Conservation (phyloP, 1,284 basidiomycete species). For the Ceratobasidium sp. region DNA sequence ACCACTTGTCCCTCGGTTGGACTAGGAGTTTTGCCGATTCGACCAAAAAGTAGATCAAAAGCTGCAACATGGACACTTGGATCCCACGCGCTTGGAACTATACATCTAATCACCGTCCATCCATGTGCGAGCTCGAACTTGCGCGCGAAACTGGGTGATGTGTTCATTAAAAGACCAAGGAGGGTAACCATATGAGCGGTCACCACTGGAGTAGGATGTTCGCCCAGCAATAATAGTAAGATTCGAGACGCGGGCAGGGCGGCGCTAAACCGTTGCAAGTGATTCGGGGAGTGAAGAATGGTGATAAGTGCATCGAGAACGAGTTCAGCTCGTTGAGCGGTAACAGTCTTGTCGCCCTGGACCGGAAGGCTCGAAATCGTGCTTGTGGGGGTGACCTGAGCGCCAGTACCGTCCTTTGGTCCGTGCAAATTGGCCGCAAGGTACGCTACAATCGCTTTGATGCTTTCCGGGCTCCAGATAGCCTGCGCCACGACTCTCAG, state of each 20-base stretch:
- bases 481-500: constrained; percentile 63
- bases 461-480: constrained; percentile 71
- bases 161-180: constrained; percentile 56
- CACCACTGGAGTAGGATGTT: constrained; percentile 65
- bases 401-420: constrained; percentile 53
- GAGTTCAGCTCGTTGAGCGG: constrained; percentile 64
- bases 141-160: constrained; percentile 46
- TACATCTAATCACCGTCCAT: constrained; percentile 70
- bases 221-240: constrained; percentile 72
- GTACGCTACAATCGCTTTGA: constrained; percentile 87
- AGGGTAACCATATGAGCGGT: constrained; percentile 66
- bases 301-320: constrained; percentile 66
- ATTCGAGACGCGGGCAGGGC: constrained; percentile 76
- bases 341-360: constrained; percentile 42
- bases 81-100: constrained; percentile 73
- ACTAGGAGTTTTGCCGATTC: constrained; percentile 43
- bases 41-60: constrained; percentile 69
- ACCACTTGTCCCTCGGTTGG: constrained; percentile 49
- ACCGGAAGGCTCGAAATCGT: constrained; percentile 16
- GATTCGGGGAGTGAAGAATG: constrained; percentile 58
- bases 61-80: constrained; percentile 65
- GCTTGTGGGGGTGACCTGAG: constrained; percentile 3
- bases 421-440: constrained; percentile 82
- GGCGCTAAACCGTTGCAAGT: constrained; percentile 66
- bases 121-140: constrained; percentile 80